Evolutionary conservation across 2,329 filamentous ascomycete genomes (phyloP).

Genomic region (Exophiala sp.): DNA sequence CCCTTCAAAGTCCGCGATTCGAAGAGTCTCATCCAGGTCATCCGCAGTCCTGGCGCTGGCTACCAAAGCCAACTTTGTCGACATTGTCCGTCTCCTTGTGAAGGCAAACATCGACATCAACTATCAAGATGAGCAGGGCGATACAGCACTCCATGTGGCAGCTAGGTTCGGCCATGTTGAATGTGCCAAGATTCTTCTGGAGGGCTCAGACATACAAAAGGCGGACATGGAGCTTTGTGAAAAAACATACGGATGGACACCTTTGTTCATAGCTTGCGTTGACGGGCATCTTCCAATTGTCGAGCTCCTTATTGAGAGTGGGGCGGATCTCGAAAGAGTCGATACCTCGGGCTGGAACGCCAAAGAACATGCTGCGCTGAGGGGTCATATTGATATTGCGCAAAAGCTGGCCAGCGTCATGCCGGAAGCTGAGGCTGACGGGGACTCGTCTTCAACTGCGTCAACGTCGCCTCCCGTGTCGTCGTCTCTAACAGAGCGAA

Average conservation of each 20-base stretch:
- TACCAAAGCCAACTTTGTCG: constrained; percentile 76
- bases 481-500: constrained; percentile 40
- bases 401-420: constrained; percentile 57
- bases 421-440: constrained; percentile 35
- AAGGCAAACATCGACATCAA: constrained; percentile 89
- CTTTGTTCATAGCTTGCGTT: constrained; percentile 86
- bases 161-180: constrained; percentile 79
- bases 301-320: constrained; percentile 68
- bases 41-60: constrained; percentile 83
- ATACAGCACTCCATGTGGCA: constrained; percentile 86
- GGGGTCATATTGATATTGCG: constrained; percentile 81
- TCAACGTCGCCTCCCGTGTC: constrained; percentile 33
- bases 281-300: constrained; percentile 75
- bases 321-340: constrained; percentile 64
- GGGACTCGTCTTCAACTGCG: constrained; percentile 30
- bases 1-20: constrained; percentile 54
- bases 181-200: constrained; percentile 70
- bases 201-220: constrained; percentile 64
- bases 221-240: constrained; percentile 72
- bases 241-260: constrained; percentile 85
- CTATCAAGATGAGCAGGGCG: constrained; percentile 81
- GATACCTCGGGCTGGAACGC: constrained; percentile 93
- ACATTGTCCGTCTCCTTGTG: constrained; percentile 80
- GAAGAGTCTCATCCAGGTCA: constrained; percentile 70
- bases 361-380: constrained; percentile 82